Base-by-base conservation (phyloP, 2,329 filamentous ascomycete genomes). In the Xenoacremonium recifei region DNA sequence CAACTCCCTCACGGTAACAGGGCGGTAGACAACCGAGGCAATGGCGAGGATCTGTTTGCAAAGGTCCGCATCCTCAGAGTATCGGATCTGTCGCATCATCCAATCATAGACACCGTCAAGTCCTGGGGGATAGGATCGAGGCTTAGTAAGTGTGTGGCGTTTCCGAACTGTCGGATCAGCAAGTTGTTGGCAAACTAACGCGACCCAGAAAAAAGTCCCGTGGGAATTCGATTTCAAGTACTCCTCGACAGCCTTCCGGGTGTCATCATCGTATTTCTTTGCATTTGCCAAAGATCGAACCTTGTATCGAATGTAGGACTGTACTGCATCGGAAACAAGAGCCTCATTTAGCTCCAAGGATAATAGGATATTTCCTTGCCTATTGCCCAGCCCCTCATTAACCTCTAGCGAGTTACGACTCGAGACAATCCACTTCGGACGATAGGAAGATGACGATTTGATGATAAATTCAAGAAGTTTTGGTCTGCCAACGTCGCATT, bases 401-500 rank as follows among this genome's bases (percentile, higher is more conserved):
- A 76, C 71, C 10, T 49, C 43, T 4, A 48, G 55, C 58, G 49
- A 58, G 30, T 45, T 40, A 20, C 70, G 69, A 43, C 71, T 73
- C 3, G 69, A 68, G 3, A 71, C 36, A 20, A 74, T 45, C 65
- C 68, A 72, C 46, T 68, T 73, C 21, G 66, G 49, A 5, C 44
- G 54, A 11, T 9, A 27, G 7, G 7, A 7, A 27, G 29, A 31
- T 7, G 54, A 57, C 21, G 53, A 56, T 3, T 57, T 35, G 11
- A 44, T 37, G 29, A 75, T 60, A 5, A 72, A 51, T 3, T 63
- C 37, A 6, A 72, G 55, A 23, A 74, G 65, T 29, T 54, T 23
- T 51, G 29, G 7, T 6, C n/a, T 9, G n/a, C 17, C 29, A 11
- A 7, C 7, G 6, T 31, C 17, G n/a, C 29, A 31, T 15, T 77